These are phyloP conservation scores for Cercospora beticola DNA, from an alignment of 2,329 filamentous ascomycete genomes.

Conservation along the genomic window DNA sequence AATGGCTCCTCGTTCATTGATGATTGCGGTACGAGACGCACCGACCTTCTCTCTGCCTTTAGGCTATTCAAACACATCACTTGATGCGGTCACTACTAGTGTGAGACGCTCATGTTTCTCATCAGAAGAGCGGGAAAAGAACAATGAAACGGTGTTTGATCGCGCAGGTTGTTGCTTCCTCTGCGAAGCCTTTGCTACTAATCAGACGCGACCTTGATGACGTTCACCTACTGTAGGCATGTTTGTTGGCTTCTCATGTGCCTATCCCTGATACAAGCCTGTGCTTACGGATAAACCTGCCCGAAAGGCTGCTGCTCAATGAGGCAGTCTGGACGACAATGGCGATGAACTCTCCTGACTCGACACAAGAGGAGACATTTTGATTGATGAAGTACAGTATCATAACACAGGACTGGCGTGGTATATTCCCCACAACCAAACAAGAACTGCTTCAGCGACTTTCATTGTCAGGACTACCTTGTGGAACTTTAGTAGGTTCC, in stretches of 20 bases:
- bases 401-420: neutral
- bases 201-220: neutral
- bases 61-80: neutral
- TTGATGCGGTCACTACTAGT: neutral
- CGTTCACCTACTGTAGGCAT: neutral
- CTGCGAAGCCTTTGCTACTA: neutral
- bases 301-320: neutral
- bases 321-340: neutral
- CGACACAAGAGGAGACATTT: neutral
- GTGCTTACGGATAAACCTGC: neutral
- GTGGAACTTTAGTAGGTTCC: constrained; percentile 13
- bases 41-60: neutral
- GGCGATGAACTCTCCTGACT: neutral
- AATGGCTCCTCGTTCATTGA: neutral
- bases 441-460: neutral
- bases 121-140: neutral
- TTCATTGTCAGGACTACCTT: neutral
- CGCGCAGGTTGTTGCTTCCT: neutral
- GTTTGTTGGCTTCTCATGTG: neutral
- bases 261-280: neutral
- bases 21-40: neutral
- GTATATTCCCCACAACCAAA: neutral
- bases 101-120: neutral
- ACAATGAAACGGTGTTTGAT: neutral
- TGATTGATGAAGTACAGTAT: neutral